Conservation (phyloP, 1,284 basidiomycete genomes). For the Fistulinella cinereoalba region DNA sequence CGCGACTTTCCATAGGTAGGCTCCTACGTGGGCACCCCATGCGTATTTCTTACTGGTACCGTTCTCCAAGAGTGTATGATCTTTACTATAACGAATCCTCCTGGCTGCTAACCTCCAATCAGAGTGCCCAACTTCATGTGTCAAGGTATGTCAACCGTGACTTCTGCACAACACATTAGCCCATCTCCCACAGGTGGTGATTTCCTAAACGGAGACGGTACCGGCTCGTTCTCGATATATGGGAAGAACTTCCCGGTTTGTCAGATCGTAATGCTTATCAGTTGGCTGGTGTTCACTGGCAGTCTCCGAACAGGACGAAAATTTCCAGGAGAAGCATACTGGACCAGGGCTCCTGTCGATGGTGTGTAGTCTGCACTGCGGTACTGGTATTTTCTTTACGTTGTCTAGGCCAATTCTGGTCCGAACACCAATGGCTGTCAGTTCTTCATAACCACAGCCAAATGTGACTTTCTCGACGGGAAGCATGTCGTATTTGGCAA, state of each 20-base stretch:
- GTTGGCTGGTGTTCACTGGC: not conserved
- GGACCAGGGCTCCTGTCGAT: slow-evolving; percentile 84
- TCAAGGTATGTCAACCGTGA: slow-evolving; percentile 52
- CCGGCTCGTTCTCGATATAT: slow-evolving; percentile 93
- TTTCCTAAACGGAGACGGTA: slow-evolving; percentile 88
- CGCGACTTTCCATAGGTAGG: slow-evolving; percentile 86
- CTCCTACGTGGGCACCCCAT: not conserved
- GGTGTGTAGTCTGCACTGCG: slow-evolving; percentile 40
- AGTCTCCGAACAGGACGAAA: slow-evolving; percentile 72
- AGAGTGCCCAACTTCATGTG: slow-evolving; percentile 84
- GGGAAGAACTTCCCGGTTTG: slow-evolving; percentile 86
- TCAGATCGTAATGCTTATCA: not conserved
- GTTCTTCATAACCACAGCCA: slow-evolving; percentile 97
- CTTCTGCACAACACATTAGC: slow-evolving; percentile 1
- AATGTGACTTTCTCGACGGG: slow-evolving; percentile 91
- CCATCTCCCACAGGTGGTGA: slow-evolving; percentile 63
- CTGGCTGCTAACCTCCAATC: slow-evolving; percentile 4
- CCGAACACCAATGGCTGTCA: slow-evolving; percentile 92
- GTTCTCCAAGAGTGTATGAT: slow-evolving; percentile 72
- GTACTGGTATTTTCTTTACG: not conserved
- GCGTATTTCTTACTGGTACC: slow-evolving; percentile 6
- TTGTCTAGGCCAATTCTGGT: slow-evolving; percentile 82
- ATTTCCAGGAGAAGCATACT: slow-evolving; percentile 88
- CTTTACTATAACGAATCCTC: not conserved
- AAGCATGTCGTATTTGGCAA: slow-evolving; percentile 95